Percentiles rank a stretch among this genome's conserved stretches.
These are phyloP conservation scores for Daldinia eschscholtzii DNA, from an alignment of 2,329 filamentous ascomycete genomes.

Conservation along the genomic window DNA sequence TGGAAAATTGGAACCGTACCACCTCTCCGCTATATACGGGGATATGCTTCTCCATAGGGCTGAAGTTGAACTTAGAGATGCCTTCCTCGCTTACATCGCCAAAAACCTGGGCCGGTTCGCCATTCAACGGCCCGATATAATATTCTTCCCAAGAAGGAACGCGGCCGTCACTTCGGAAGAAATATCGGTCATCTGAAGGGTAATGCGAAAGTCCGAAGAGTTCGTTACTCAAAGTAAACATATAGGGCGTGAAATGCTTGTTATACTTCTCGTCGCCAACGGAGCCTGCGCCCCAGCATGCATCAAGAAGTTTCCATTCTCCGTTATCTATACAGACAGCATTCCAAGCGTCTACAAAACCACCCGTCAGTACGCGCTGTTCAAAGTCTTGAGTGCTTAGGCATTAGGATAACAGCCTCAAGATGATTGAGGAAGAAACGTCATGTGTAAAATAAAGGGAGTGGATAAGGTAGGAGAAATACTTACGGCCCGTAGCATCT, in stretches of 20 bases:
- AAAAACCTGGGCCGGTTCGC: conserved; percentile 63
- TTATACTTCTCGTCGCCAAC: conserved; percentile 72
- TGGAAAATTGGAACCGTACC: conserved; percentile 84
- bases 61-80: conserved; percentile 69
- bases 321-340: conserved; percentile 88
- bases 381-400: no score
- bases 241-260: conserved; percentile 73
- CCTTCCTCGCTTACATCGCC: conserved; percentile 63
- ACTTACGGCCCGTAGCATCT: conserved; percentile 65
- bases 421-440: not conserved
- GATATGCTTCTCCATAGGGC: conserved; percentile 71
- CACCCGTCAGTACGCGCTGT: conserved; percentile 14
- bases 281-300: conserved; percentile 91
- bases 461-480: not conserved
- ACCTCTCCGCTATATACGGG: conserved; percentile 67
- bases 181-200: conserved; percentile 74
- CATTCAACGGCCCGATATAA: conserved; percentile 69
- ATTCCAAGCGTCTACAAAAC: conserved; percentile 81
- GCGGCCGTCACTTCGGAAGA: conserved; percentile 81
- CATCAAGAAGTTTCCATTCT: conserved; percentile 90
- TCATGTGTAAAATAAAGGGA: not conserved
- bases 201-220: conserved; percentile 86
- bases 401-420: not conserved
- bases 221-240: conserved; percentile 76
- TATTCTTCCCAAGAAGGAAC: conserved; percentile 85